Percentiles rank a stretch among this genome's conserved stretches.
phyloP scores from a whole-genome alignment of 768 basidiomycete species.

The Auricularia cornea region DNA sequence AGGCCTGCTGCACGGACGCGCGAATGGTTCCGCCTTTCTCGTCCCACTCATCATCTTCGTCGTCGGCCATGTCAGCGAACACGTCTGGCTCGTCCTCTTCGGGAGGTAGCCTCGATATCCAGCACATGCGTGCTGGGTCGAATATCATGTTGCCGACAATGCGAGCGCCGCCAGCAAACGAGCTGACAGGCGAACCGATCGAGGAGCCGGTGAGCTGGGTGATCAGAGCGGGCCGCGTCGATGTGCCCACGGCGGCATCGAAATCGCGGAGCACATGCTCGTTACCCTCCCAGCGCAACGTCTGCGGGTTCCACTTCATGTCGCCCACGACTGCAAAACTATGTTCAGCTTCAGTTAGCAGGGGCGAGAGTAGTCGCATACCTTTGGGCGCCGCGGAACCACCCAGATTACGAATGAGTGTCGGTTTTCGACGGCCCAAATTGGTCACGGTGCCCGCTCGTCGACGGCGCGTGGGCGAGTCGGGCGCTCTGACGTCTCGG shows the following conservation, averaged over 20 bases:
- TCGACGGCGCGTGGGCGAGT: neutral
- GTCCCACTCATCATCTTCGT: conserved; percentile 62
- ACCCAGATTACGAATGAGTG: conserved; percentile 79
- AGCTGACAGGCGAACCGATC: conserved; percentile 66
- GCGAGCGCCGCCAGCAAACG: conserved; percentile 68
- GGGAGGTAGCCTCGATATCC: conserved; percentile 77
- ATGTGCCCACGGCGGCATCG: conserved; percentile 68
- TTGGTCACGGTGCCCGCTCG: neutral
- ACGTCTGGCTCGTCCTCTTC: conserved; percentile 94
- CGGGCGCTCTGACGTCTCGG: neutral
- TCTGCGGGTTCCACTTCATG: conserved; percentile 94
- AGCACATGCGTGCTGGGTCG: conserved; percentile 90
- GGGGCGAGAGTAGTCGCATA: conserved; percentile 24
- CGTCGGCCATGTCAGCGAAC: conserved; percentile 88
- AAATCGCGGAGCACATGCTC: conserved; percentile 87
- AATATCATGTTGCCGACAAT: conserved; percentile 98
- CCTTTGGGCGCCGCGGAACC: conserved; percentile 63
- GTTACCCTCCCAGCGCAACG: conserved; percentile 95
- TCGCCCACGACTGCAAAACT: conserved; percentile 69
- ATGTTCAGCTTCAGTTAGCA: neutral
- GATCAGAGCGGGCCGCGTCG: conserved; percentile 90
- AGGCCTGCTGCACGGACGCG: conserved; percentile 35
- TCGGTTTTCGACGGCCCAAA: conserved; percentile 53
- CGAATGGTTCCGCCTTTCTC: conserved; percentile 79
- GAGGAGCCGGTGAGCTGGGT: conserved; percentile 89